A percentile compares a stretch with the other conserved stretches of the same genome.
Conservation (phyloP, 371 early-diverging fungal genomes). For the Actinomortierella wolfii region DNA sequence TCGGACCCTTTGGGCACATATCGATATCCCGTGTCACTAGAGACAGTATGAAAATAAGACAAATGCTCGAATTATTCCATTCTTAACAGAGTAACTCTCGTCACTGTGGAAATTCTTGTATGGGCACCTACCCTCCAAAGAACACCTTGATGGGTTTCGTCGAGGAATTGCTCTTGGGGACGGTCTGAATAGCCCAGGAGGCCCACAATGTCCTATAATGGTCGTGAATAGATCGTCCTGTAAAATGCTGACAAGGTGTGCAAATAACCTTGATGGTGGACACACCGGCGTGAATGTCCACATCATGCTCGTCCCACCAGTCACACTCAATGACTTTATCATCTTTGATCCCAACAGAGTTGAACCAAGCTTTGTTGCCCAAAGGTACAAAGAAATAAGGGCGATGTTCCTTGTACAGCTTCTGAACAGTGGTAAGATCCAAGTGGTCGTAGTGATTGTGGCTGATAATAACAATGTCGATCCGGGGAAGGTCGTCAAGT, state of each 20-base stretch:
- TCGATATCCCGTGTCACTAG: slow-evolving; percentile 80
- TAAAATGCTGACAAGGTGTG: slow-evolving; percentile 82
- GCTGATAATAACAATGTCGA: slow-evolving; percentile 75
- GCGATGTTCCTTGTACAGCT: slow-evolving; percentile 51
- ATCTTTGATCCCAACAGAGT: slow-evolving; percentile 50
- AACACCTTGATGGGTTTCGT: slow-evolving; percentile 55
- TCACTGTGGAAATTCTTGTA: too few species aligned
- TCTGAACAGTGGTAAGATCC: slow-evolving; percentile 61
- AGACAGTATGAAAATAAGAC: slow-evolving; percentile 4
- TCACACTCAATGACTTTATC: slow-evolving; percentile 66
- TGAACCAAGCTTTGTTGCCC: slow-evolving; percentile 71
- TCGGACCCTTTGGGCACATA: slow-evolving; percentile 50
- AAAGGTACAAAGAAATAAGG: slow-evolving; percentile 75
- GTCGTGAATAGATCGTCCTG: slow-evolving; percentile 67
- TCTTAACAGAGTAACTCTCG: background rate
- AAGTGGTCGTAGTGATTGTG: slow-evolving; percentile 85
- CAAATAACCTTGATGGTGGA: slow-evolving; percentile 55
- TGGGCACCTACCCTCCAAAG: slow-evolving; percentile 72
- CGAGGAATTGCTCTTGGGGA: slow-evolving; percentile 21
- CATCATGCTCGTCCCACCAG: slow-evolving; percentile 76
- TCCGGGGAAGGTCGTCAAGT: slow-evolving; percentile 63
- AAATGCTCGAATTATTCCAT: slow-evolving; percentile 1
- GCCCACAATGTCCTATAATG: slow-evolving; percentile 77
- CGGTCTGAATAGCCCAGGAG: slow-evolving; percentile 63
- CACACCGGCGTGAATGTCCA: slow-evolving; percentile 35